phyloP scores from a whole-genome alignment of 495 filamentous ascomycete genomes.

The Ascobolus immersus region DNA sequence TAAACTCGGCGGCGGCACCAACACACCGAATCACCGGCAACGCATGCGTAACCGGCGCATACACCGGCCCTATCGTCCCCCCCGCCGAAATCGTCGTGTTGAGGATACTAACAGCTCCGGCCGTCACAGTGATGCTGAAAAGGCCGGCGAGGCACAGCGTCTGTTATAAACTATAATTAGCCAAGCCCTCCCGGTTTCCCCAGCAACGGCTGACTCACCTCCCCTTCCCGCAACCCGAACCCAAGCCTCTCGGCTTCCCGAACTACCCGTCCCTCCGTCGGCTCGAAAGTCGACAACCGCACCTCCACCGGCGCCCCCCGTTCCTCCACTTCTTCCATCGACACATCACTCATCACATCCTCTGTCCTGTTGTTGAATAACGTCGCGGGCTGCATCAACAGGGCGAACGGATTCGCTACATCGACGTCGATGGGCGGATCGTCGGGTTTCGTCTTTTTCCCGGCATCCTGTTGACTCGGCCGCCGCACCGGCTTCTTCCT shows the following conservation, averaged over 20 bases:
- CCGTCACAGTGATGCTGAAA: conserved; percentile 32
- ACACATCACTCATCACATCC: no score
- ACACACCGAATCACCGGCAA: conserved; percentile 31
- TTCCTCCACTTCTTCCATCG: no score
- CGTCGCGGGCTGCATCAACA: no score
- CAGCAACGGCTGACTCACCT: no score
- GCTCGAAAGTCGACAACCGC: conserved; percentile 16
- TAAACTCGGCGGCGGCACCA: conserved; percentile 23
- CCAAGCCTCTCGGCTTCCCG: conserved; percentile 8
- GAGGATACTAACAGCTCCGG: conserved; percentile 29
- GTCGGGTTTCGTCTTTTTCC: no score
- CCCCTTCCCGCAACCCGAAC: no score
- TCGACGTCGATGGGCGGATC: no score
- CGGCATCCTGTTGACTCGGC: no score
- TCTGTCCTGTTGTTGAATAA: no score
- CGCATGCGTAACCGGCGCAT: conserved; percentile 38
- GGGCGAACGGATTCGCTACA: no score
- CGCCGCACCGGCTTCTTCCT: no score
- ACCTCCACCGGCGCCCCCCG: no score
- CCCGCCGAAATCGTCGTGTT: conserved; percentile 30
- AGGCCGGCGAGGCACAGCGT: conserved; percentile 30
- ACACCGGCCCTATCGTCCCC: conserved; percentile 24
- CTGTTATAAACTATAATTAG: conserved; percentile 17
- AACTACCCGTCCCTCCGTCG: conserved; percentile 9
- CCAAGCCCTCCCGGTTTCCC: background rate